Evolutionary conservation across 345 rosid genomes (phyloP).

Genomic region (Pugionium dolabratum): DNA sequence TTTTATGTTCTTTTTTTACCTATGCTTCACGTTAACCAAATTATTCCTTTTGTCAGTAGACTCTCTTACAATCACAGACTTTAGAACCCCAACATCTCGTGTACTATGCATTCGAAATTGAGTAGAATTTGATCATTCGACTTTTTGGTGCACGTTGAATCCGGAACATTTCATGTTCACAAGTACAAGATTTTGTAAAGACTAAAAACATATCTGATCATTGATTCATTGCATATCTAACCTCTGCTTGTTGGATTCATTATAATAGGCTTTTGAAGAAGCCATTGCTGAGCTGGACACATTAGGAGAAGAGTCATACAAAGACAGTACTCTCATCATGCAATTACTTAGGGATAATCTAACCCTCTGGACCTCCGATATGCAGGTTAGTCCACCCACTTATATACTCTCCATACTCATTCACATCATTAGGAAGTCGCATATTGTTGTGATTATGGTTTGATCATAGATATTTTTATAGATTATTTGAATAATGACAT

Average conservation of each 20-base stretch:
- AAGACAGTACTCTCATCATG: slow-evolving; percentile 69
- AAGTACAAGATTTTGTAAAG: slow-evolving; percentile 4
- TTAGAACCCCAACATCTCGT: slow-evolving; percentile 14
- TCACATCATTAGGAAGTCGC: background rate
- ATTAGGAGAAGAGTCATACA: slow-evolving; percentile 65
- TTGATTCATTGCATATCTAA: background rate
- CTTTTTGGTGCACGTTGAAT: background rate
- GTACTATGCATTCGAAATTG: background rate
- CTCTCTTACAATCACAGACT: slow-evolving; percentile 8
- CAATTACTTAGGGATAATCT: slow-evolving; percentile 64
- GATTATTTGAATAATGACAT: slow-evolving; percentile 2
- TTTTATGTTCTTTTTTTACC: slow-evolving; percentile 18
- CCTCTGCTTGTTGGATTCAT: slow-evolving; percentile 12
- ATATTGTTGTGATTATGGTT: background rate
- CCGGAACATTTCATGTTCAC: slow-evolving; percentile 6
- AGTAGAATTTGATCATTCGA: slow-evolving; percentile 2
- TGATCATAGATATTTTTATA: slow-evolving; percentile 16
- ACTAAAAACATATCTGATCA: background rate
- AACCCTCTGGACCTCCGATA: slow-evolving; percentile 64
- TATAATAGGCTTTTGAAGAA: slow-evolving; percentile 62
- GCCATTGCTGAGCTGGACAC: slow-evolving; percentile 73
- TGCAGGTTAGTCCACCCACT: slow-evolving; percentile 48
- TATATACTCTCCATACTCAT: background rate
- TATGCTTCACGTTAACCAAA: slow-evolving; percentile 13
- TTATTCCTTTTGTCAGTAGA: slow-evolving; percentile 36